Percentiles rank a stretch among this genome's conserved stretches.
phyloP scores from a whole-genome alignment of 1,139 yeast species.

The Pneumocystis murina region DNA sequence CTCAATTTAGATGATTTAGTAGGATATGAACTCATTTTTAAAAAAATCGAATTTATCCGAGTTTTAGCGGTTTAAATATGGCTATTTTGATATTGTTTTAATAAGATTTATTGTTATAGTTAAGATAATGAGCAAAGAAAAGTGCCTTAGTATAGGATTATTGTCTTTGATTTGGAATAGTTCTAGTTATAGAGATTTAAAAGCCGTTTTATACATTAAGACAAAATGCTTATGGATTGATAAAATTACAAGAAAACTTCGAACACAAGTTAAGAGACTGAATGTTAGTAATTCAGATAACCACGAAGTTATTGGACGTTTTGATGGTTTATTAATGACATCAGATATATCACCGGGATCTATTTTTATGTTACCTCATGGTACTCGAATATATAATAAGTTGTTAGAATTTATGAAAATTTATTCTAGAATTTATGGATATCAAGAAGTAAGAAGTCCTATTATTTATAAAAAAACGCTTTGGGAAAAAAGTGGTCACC shows the following conservation, averaged over 20 bases:
- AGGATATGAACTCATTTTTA: neutral
- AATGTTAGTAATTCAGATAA: slow-evolving; percentile 12
- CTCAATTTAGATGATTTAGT: neutral
- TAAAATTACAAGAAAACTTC: neutral
- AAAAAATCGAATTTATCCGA: neutral
- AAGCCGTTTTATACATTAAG: neutral
- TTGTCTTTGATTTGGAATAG: neutral
- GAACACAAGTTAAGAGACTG: neutral
- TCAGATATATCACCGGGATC: slow-evolving; percentile 75
- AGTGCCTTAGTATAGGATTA: too few species aligned
- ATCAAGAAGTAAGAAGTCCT: slow-evolving; percentile 95
- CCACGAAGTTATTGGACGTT: slow-evolving; percentile 24
- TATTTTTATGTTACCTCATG: slow-evolving; percentile 97
- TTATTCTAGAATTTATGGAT: slow-evolving; percentile 83
- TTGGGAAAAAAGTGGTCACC: slow-evolving; percentile 97
- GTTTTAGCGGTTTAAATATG: neutral
- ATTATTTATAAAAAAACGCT: slow-evolving; percentile 89
- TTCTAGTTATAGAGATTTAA: neutral
- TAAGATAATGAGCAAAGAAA: neutral
- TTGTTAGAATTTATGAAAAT: slow-evolving; percentile 60
- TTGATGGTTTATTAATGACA: slow-evolving; percentile 52
- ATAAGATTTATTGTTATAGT: neutral
- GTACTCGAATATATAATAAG: slow-evolving; percentile 85
- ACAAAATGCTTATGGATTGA: neutral
- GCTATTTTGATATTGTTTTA: neutral